These are phyloP conservation scores for Pueraria montana DNA, from an alignment of 306 rosid species.

Conservation along the genomic window DNA sequence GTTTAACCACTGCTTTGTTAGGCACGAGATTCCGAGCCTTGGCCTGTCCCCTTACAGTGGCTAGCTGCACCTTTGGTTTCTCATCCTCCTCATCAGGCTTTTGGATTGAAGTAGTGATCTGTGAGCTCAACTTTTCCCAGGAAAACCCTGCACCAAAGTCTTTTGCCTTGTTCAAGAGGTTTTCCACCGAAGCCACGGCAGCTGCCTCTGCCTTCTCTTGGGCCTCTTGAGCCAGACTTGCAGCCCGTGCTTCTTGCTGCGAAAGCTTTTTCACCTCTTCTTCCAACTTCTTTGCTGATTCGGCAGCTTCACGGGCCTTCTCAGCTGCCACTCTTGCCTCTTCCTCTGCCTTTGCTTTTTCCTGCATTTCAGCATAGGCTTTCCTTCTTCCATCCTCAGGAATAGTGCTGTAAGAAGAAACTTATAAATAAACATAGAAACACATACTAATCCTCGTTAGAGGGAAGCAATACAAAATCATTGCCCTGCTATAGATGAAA, in stretches of 20 bases:
- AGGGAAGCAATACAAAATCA: conserved; percentile 14
- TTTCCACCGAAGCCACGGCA: conserved; percentile 64
- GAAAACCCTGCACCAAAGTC: conserved; percentile 74
- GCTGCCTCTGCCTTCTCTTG: conserved; percentile 67
- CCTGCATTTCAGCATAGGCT: conserved; percentile 71
- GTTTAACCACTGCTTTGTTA: conserved; percentile 69
- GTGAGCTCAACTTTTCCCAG: conserved; percentile 79
- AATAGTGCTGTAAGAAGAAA: conserved; percentile 66
- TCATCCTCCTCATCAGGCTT: conserved; percentile 59
- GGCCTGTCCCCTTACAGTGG: conserved; percentile 91
- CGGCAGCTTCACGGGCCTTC: conserved; percentile 67
- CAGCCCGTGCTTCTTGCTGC: conserved; percentile 60
- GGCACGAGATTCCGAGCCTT: conserved; percentile 74
- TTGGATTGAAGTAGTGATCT: conserved; percentile 63
- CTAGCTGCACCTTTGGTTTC: conserved; percentile 69
- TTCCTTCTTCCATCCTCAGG: conserved; percentile 93
- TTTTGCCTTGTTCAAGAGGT: conserved; percentile 74
- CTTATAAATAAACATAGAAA: conserved; percentile 13
- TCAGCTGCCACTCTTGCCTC: conserved; percentile 73
- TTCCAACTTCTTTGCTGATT: conserved; percentile 68
- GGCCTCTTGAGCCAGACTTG: conserved; percentile 68
- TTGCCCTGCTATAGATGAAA: not conserved
- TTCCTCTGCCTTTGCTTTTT: conserved; percentile 87
- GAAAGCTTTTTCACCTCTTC: conserved; percentile 68
- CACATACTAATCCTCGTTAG: not conserved